Percentiles rank a stretch among this genome's conserved stretches.
phyloP scores from a whole-genome alignment of 2,329 filamentous ascomycete genomes.

The Onygenales sp. region DNA sequence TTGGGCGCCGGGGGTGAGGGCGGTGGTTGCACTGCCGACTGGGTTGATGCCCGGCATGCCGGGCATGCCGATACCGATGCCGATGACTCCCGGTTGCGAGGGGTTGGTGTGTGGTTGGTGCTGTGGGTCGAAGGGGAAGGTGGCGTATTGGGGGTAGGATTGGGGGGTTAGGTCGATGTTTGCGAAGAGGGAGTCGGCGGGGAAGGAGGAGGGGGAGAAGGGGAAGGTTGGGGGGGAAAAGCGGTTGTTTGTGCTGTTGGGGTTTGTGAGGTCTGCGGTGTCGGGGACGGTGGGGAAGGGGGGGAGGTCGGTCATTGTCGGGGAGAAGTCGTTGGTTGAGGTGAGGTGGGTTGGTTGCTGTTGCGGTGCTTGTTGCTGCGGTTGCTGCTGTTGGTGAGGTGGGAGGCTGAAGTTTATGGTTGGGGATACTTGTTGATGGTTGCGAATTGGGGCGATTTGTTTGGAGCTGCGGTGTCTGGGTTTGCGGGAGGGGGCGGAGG shows the following conservation, averaged over 20 bases:
- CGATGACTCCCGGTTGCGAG: constrained; percentile 4
- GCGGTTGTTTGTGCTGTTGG: constrained; percentile 20
- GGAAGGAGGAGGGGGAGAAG: constrained; percentile 24
- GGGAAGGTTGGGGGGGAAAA: constrained; percentile 32
- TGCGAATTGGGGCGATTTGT: not conserved
- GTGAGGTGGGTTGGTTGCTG: constrained; percentile 10
- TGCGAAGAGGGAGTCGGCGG: constrained; percentile 17
- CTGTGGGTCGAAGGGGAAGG: constrained; percentile 27
- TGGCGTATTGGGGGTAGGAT: constrained; percentile 24
- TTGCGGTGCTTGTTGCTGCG: constrained; percentile 12
- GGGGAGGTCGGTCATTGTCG: constrained; percentile 1
- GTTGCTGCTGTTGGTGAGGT: constrained; percentile 1
- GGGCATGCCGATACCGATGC: too few species aligned
- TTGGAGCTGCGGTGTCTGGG: constrained; percentile 4
- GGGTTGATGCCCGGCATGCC: not conserved
- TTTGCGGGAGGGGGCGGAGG: constrained; percentile 1
- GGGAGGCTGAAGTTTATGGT: constrained; percentile 12
- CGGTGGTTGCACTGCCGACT: constrained; percentile 8
- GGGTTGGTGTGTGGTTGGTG: constrained; percentile 8
- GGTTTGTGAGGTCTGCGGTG: constrained; percentile 10
- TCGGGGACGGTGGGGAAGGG: constrained; percentile 11
- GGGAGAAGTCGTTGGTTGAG: not conserved
- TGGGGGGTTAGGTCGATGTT: constrained; percentile 21
- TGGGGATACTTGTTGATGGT: constrained; percentile 10
- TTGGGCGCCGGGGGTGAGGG: constrained; percentile 32